These are phyloP conservation scores for Hanseniaspora thailandica DNA, from an alignment of 805 yeast species.

Conservation along the genomic window DNA sequence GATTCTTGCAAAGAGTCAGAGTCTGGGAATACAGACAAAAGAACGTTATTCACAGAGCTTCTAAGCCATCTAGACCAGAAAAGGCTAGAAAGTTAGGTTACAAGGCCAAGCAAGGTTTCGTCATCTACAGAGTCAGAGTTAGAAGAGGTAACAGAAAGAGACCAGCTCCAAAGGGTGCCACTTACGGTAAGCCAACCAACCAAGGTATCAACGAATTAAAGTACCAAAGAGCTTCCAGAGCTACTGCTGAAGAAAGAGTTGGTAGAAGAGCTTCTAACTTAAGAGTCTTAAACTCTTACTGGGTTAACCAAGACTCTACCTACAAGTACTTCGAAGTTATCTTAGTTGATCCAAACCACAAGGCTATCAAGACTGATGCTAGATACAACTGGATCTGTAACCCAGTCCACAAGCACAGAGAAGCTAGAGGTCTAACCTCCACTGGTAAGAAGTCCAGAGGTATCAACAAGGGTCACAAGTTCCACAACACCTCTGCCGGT, in stretches of 20 bases:
- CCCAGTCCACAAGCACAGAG: slow-evolving; percentile 99
- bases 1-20: slow-evolving; percentile 98
- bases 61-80: slow-evolving; percentile 99
- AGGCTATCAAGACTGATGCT: slow-evolving; percentile 97
- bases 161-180: slow-evolving; percentile 99
- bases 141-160: slow-evolving; percentile 99
- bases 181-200: slow-evolving; percentile 99
- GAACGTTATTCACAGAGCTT: slow-evolving; percentile 96
- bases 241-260: slow-evolving; percentile 99
- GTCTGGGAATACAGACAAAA: slow-evolving; percentile 99
- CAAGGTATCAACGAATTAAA: slow-evolving; percentile 98
- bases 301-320: slow-evolving; percentile 99
- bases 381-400: slow-evolving; percentile 98
- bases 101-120: slow-evolving; percentile 99
- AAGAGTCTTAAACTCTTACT: slow-evolving; percentile 99
- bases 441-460: slow-evolving; percentile 99
- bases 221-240: slow-evolving; percentile 96
- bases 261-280: slow-evolving; percentile 98
- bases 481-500: slow-evolving; percentile 96
- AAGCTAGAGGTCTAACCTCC: slow-evolving; percentile 96
- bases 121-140: slow-evolving; percentile 95
- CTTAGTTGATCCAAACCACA: slow-evolving; percentile 93
- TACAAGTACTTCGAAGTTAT: slow-evolving; percentile 99
- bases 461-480: slow-evolving; percentile 99
- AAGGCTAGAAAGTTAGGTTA: slow-evolving; percentile 99